Conservation (phyloP, 1,139 yeast species). For the Scheffersomyces segobiensis region DNA sequence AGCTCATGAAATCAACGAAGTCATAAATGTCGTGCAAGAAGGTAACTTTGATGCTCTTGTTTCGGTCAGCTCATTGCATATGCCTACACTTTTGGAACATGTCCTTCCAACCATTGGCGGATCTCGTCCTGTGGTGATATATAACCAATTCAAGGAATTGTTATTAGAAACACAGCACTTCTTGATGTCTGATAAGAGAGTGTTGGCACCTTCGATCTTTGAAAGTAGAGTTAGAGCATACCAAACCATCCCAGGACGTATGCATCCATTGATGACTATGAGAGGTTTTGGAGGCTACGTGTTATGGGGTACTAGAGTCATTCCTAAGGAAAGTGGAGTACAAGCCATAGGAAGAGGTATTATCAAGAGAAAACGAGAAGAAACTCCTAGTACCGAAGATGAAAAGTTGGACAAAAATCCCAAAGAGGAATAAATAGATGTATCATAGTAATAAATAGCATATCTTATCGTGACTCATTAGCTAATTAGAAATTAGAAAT, state of each 20-base stretch:
- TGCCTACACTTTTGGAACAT: constrained; percentile 62
- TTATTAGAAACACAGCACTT: constrained; percentile 72
- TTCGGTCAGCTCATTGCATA: constrained; percentile 69
- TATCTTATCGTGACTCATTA: background rate
- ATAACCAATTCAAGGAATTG: constrained; percentile 77
- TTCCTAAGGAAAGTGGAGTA: constrained; percentile 61
- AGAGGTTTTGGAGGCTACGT: constrained; percentile 91
- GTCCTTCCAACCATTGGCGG: constrained; percentile 75
- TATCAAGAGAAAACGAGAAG: constrained; percentile 31
- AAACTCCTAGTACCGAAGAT: background rate
- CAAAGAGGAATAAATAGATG: background rate
- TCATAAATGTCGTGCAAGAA: constrained; percentile 49
- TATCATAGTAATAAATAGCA: background rate
- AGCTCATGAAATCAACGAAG: constrained; percentile 53
- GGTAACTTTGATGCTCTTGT: constrained; percentile 77
- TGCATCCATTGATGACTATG: constrained; percentile 95
- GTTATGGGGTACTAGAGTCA: constrained; percentile 75
- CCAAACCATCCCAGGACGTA: constrained; percentile 90
- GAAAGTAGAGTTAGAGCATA: constrained; percentile 84
- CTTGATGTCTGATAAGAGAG: constrained; percentile 62
- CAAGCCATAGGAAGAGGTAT: constrained; percentile 59
- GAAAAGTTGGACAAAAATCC: background rate
- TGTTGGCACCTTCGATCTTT: constrained; percentile 78
- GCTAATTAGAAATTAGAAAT: too few relatives aligned
- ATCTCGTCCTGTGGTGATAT: constrained; percentile 81